A percentile compares a stretch with the other conserved stretches of the same genome.
phyloP scores from a whole-genome alignment of 2,329 filamentous ascomycete genomes.

The Erysiphe neolycopersici region DNA sequence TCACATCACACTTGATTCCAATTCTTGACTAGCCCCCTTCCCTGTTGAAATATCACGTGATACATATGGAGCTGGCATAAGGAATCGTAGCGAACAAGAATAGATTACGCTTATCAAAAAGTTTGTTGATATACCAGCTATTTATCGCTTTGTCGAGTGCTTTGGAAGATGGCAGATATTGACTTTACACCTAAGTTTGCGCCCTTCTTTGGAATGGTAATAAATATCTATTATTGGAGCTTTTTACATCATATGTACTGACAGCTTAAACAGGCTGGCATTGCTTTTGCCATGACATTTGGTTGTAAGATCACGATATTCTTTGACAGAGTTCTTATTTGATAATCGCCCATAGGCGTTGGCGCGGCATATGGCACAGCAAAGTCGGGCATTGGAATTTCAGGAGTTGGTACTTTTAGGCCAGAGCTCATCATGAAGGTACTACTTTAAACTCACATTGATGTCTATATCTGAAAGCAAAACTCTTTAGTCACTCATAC shows the following conservation, averaged over 20 bases:
- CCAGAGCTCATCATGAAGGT: conserved; percentile 85
- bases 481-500: conserved; percentile 41
- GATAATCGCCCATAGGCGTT: conserved; percentile 12
- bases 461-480: neutral
- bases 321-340: conserved; percentile 11
- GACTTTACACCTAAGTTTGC: conserved; percentile 53
- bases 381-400: conserved; percentile 70
- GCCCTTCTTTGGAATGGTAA: conserved; percentile 68
- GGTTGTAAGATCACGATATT: conserved; percentile 31
- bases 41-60: too few species aligned
- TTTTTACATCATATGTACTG: conserved; percentile 3
- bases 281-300: conserved; percentile 61
- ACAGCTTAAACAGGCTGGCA: conserved; percentile 32
- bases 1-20: too few species aligned
- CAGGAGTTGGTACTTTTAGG: conserved; percentile 60
- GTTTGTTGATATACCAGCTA: too few species aligned
- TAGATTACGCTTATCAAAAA: too few species aligned
- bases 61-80: too few species aligned
- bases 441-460: conserved; percentile 2
- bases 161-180: conserved; percentile 23
- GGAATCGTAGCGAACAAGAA: too few species aligned
- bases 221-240: conserved; percentile 12
- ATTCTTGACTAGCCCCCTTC: too few species aligned
- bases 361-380: conserved; percentile 72
- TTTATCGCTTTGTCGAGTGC: too few species aligned